Evolutionary conservation across 345 rosid genomes (phyloP), one percentile per base, ranked within the genome.

Genomic region (Trapa bicornis): DNA sequence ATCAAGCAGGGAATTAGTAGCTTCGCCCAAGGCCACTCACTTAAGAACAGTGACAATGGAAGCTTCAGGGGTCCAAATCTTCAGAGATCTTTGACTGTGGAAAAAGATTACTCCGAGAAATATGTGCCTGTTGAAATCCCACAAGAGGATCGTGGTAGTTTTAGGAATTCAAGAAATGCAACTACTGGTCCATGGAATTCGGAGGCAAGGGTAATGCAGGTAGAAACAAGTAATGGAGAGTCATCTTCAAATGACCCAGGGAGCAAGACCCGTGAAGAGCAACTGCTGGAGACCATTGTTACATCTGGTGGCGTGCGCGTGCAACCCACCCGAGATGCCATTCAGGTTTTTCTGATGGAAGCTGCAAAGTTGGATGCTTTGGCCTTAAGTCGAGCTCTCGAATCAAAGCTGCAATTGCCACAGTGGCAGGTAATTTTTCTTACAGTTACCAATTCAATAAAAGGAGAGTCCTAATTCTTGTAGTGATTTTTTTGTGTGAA

Each of bases 261-360:
- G 76, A 76, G 80, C 63, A 92, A 87, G 84, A 85, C 93, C 67
- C 89, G 83, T 65, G 97, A 95, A 71, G 99, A 87, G 72, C 85
- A 83, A 73, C 78, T 95, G 74, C 75, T 95, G 84, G 99, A 91
- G 77, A 89, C 96, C 52, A 78, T 95, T 76, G 96, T 91, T 52
- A 91, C 96, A 72, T 80, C 90, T 48, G 96, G 99, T 57, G 97
- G 97, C 70, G 91, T 95, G 64, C 96, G 99, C 32, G 75, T 95
- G 65, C 96, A 95, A 76, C 97, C 99, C 47, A 89, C 99, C 70
- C 86, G 96, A 63, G 99, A 95, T 83, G 90, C 96, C 42, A 75
- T 91, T 75, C 93, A 86, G 67, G 82, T 79, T 72, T 87, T 95
- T 75, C 89, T 95, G 37, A 62, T 68, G 64, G 97, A 89, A 83